Evolutionary conservation across 768 basidiomycete species (phyloP).

Genomic region (Hericium alpestre): DNA sequence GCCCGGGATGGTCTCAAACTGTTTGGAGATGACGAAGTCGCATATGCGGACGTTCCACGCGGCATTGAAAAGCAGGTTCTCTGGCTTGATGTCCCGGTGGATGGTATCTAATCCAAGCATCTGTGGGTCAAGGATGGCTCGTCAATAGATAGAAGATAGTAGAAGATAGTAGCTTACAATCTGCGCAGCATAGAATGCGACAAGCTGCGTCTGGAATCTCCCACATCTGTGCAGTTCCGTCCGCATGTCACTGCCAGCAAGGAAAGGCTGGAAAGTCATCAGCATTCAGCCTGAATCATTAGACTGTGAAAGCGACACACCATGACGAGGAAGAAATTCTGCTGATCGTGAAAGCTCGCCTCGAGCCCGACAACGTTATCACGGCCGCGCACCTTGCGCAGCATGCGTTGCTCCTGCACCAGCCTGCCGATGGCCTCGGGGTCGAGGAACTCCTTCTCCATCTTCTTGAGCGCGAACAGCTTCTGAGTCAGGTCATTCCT

Average conservation of each 20-base stretch:
- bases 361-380: neutral
- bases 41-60: slow-evolving; percentile 4
- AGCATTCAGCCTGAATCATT: neutral
- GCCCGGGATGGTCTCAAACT: neutral
- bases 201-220: neutral
- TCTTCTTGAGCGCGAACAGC: slow-evolving; percentile 1
- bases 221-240: neutral
- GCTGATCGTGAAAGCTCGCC: slow-evolving; percentile 5
- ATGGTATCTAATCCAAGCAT: slow-evolving; percentile 6
- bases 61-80: slow-evolving; percentile 5
- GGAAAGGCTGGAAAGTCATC: neutral
- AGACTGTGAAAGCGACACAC: neutral
- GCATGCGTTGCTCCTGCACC: slow-evolving; percentile 1
- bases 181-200: slow-evolving; percentile 3
- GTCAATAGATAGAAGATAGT: neutral
- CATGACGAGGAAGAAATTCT: slow-evolving; percentile 7
- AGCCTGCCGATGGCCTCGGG: neutral
- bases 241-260: neutral
- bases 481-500: neutral
- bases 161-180: slow-evolving; percentile 1
- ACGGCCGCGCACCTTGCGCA: slow-evolving; percentile 1
- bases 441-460: slow-evolving; percentile 2
- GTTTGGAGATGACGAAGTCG: slow-evolving; percentile 6
- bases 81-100: slow-evolving; percentile 8
- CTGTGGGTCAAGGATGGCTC: neutral